Conservation (phyloP, 1,284 basidiomycete species). For the Taiwanofungus camphoratus region DNA sequence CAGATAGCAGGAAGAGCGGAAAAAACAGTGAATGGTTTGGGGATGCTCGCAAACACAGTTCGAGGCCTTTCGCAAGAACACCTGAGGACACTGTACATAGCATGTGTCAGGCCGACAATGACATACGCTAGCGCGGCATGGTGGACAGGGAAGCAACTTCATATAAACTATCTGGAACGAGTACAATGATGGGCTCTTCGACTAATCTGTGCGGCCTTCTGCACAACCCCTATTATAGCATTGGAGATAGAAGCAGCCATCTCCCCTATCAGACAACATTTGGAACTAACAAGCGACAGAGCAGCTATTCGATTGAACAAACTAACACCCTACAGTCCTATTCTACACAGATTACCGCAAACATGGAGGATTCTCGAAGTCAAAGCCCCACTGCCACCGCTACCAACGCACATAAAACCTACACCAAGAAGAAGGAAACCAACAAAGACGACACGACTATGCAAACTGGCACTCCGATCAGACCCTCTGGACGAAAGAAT, state of each 20-base stretch:
- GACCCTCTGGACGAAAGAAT: background rate
- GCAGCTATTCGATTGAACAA: constrained; percentile 2
- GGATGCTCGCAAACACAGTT: constrained; percentile 10
- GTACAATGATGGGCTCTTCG: background rate
- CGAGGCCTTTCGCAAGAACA: constrained; percentile 8
- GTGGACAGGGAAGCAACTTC: constrained; percentile 1
- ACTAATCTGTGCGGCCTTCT: constrained; percentile 2
- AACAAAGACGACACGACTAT: background rate
- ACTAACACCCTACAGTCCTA: background rate
- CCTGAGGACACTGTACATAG: constrained; percentile 9
- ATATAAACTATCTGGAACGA: background rate
- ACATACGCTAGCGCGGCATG: constrained; percentile 1
- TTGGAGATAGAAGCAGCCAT: constrained; percentile 3
- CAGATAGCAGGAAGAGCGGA: constrained; percentile 5
- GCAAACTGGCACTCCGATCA: background rate
- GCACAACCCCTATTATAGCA: background rate
- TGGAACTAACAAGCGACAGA: background rate
- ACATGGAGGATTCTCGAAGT: background rate
- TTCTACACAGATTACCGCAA: background rate
- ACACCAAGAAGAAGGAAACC: background rate
- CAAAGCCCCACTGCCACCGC: background rate
- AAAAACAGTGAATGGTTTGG: constrained; percentile 2
- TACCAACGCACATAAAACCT: background rate
- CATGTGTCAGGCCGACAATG: constrained; percentile 7
- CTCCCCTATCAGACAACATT: constrained; percentile 1